These are phyloP conservation scores for Populus tremula DNA, from an alignment of 345 rosid genomes.

Conservation along the genomic window DNA sequence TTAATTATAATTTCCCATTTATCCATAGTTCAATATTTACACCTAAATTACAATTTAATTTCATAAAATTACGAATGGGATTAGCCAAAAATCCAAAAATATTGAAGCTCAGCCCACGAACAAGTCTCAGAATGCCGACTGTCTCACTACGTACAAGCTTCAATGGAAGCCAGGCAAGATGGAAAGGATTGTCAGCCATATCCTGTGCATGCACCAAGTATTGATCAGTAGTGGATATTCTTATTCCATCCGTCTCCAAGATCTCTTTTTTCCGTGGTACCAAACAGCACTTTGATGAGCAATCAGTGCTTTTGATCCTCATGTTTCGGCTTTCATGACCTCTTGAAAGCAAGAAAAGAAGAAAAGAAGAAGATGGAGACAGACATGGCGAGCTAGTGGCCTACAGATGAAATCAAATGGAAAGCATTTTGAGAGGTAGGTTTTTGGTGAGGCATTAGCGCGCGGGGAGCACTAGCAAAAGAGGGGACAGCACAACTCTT, in stretches of 20 bases:
- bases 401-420: slow-evolving; percentile 35
- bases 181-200: too few relatives aligned
- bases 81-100: too few relatives aligned
- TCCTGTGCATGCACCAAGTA: not conserved
- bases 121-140: not conserved
- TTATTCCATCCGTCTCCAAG: not conserved
- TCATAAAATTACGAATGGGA: too few relatives aligned
- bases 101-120: too few relatives aligned
- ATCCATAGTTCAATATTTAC: too few relatives aligned
- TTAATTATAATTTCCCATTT: too few relatives aligned
- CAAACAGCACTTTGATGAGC: slow-evolving; percentile 10
- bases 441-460: slow-evolving; percentile 31
- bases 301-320: slow-evolving; percentile 32
- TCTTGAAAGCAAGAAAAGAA: slow-evolving; percentile 26
- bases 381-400: slow-evolving; percentile 47
- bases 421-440: slow-evolving; percentile 21
- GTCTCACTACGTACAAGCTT: not conserved
- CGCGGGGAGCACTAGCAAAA: slow-evolving; percentile 28
- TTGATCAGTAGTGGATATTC: not conserved
- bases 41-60: too few relatives aligned
- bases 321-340: slow-evolving; percentile 41
- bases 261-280: slow-evolving; percentile 20
- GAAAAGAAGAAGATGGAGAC: slow-evolving; percentile 29
- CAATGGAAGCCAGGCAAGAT: not conserved
- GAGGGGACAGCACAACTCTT: not conserved